Base-by-base conservation (phyloP, 2,329 filamentous ascomycete species). In the Aspergillus amoenus region DNA sequence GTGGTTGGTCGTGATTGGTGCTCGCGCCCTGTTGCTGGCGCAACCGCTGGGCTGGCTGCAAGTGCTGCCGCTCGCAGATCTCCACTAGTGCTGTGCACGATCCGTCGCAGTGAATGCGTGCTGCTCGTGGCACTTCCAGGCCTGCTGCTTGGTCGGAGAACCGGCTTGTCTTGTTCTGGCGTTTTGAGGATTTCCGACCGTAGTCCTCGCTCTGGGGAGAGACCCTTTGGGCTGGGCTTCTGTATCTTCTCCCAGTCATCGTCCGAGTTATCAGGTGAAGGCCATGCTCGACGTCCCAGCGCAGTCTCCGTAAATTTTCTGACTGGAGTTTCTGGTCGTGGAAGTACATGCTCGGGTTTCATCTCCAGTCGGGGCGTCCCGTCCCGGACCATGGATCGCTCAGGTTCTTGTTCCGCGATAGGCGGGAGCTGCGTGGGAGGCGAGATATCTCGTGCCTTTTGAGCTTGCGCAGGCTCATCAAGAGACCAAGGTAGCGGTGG, bases 21-120 rank as follows among this genome's bases (percentile, higher is more conserved):
- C 56, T 46, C 48, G 42, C 56, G 47, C 44, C 52, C 40, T 12
- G 41, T 18, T 9, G 39, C 42, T 90, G 75, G 89, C 88, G 82
- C 89, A 93, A 73, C 87, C 70, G 71, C 80, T 82, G 46, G 81
- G 79, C 66, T 27, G 85, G 65, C 95, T 88, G 82, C 89, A 93
- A 73, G 87, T 70, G 72, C 80, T 82, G 49, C 82, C 79, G 67
- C 55, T 40, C 62, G 60, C 21, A 64, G 50, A 57, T 64, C 61
- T 30, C 89, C 88, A 82, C 89, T 93, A 73, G 87, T 70, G 72
- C 80, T 82, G 47, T 82, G 79, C 65, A 88, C 86, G 61, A 84
- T 82, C 62, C 90, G 85, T 68, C 91, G 84, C 60, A 94, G 82
- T 47, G 88, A 61, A 42, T 59, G 57, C 9, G 57, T 47, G 32